Evolutionary conservation across 1,284 basidiomycete species (phyloP).

Genomic region (Tilletiaria anomala): DNA sequence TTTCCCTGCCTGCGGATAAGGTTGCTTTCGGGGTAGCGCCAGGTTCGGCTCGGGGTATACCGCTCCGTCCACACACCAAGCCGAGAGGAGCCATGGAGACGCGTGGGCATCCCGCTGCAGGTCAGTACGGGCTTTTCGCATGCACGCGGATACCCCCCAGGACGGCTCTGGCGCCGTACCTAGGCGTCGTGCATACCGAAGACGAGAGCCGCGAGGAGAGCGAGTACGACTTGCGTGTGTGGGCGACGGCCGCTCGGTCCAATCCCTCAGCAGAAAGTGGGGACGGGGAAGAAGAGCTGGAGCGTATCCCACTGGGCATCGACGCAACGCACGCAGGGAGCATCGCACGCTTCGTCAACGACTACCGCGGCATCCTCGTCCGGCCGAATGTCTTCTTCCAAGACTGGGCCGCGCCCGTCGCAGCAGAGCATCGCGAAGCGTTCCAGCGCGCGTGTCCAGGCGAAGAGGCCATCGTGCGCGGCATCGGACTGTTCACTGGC

Average conservation of each 20-base stretch:
- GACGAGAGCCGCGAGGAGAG: slow-evolving; percentile 48
- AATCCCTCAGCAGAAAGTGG: background rate
- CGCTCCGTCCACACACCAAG: background rate
- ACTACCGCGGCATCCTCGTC: slow-evolving; percentile 21
- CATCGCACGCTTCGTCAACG: slow-evolving; percentile 46
- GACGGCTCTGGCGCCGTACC: slow-evolving; percentile 62
- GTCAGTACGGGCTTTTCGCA: slow-evolving; percentile 70
- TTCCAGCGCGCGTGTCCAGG: slow-evolving; percentile 50
- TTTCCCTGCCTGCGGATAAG: background rate
- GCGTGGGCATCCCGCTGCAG: slow-evolving; percentile 62
- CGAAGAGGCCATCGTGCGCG: slow-evolving; percentile 47
- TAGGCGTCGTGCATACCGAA: slow-evolving; percentile 68
- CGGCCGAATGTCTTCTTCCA: slow-evolving; percentile 23
- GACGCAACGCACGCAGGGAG: slow-evolving; percentile 66
- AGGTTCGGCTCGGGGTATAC: background rate
- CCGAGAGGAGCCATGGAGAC: background rate
- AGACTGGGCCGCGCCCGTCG: slow-evolving; percentile 45
- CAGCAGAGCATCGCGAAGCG: slow-evolving; percentile 31
- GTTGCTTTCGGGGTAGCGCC: background rate
- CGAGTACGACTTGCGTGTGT: slow-evolving; percentile 58
- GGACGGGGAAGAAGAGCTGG: slow-evolving; percentile 37
- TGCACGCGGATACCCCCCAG: slow-evolving; percentile 53
- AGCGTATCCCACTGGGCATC: slow-evolving; percentile 40
- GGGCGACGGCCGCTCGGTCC: slow-evolving; percentile 2
- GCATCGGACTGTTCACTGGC: slow-evolving; percentile 32